Percentiles rank a stretch among this genome's conserved stretches.
phyloP scores from a whole-genome alignment of 2,329 filamentous ascomycete species.

The Xylaria sp. region DNA sequence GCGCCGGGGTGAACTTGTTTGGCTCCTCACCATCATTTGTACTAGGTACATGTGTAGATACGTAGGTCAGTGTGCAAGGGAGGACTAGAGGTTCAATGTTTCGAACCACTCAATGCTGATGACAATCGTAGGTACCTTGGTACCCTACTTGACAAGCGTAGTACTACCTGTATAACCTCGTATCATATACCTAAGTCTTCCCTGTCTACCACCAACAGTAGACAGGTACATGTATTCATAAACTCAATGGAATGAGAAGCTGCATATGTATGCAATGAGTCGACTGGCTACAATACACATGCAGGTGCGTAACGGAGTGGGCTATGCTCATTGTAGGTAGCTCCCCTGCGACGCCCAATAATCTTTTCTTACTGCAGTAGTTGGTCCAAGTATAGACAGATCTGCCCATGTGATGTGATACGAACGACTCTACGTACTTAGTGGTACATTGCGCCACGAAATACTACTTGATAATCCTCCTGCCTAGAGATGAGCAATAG shows the following conservation, averaged over 20 bases:
- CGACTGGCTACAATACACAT: neutral
- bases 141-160: no score
- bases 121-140: no score
- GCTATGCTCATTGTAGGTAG: conserved; percentile 17
- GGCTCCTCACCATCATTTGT: neutral
- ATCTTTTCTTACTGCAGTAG: neutral
- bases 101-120: no score
- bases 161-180: no score
- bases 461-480: neutral
- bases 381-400: conserved; percentile 3
- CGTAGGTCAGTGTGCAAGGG: no score
- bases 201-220: no score
- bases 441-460: conserved; percentile 11
- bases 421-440: conserved; percentile 10
- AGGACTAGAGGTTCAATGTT: neutral
- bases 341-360: neutral
- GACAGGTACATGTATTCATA: no score
- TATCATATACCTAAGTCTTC: no score
- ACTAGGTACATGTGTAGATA: no score
- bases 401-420: conserved; percentile 24
- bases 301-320: neutral
- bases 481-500: neutral
- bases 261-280: no score
- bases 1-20: neutral
- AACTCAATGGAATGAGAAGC: no score